Base-by-base conservation (phyloP, 345 rosid genomes). In the Lumnitzera littorea region DNA sequence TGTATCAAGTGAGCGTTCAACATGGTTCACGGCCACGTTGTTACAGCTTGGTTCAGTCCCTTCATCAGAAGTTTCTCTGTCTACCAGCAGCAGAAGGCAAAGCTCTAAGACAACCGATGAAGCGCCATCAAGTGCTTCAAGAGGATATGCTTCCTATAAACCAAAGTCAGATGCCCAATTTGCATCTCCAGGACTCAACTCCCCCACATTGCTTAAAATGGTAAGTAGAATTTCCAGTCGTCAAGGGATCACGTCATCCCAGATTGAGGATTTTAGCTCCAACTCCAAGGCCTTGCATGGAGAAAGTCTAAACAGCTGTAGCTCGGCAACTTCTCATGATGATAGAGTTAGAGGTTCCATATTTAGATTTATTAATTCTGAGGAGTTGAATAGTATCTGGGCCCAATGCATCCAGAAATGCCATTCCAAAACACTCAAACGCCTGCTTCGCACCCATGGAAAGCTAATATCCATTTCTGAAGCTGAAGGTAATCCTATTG, bases 1-100 rank as follows among this genome's bases (percentile, higher is more conserved):
- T 61, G 81, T 83, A 67, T 84, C 97, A 55, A 94, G 76, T 66
- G 99, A 94, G 70, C 95, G 96, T 56, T 88, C 95, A 31, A 94
- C 96, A 20, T 94, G 99, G 99, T 90, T 94, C 80, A 90, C 97
- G 3, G 96, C 97, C 20, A 88, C 95, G 41, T 77, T 94, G 46
- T 73, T 94, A 60, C 99, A 90, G 86, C 95, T 94, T 56, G 95
- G 97, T 57, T 94, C 96, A 12, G 71, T 82, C 68, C 81, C 91
- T 69, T 90, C 97, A 52, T 84, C 84, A 47, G 95, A 89, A 49
- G 66, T 82, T 52, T 78, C 85, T 62, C 86, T 70, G 67, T 80
- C 96, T 52, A 82, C 88, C 69, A 78, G 92, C 76, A 88, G 96
- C 63, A 72, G 91, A 66, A 84, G 88, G 81, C 85, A 75, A 76